Base-by-base conservation (phyloP, 1,284 basidiomycete genomes). In the Laetiporus sulphureus region DNA sequence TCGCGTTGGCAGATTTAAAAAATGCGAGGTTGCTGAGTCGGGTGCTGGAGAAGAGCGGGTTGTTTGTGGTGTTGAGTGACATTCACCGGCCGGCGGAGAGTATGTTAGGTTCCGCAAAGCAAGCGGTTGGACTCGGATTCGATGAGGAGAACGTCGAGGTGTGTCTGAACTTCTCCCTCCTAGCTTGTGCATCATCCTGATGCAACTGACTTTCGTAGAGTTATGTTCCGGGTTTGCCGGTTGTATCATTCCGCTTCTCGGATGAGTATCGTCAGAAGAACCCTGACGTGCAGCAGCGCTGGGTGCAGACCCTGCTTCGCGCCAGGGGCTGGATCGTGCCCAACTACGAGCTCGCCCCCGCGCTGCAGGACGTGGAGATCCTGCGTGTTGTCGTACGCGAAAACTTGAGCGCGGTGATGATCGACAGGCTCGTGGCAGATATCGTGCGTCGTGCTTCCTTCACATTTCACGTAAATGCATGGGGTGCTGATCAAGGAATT, bases 241-340 rank as follows among this genome's bases (percentile, higher is more conserved):
- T 97, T 12, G 91, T 97, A 0, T 70, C 90, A 0, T 98, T 98
- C 82, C 75, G 81, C 38, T 94, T 96, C 71, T 83, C 84, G 1
- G 83, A 96, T 57, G 65, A 71, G 12, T 87, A 91, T 69, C 72
- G 79, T 59, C 41, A 72, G 48, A 61, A 83, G 44, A 63, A 90
- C 57, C 89, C 90, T 0, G 72, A 83, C 22, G 58, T 92, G 34
- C 72, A 93, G 61, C 94, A 97, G 64, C 77, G 76, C 47, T 95
- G 91, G 90, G 79, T 97, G 32, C 94, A 97, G 58, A 83, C 76
- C 0, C 68, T 91, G 2, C 65, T 93, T 20, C 71, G 90, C 36
- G 67, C 74, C 12, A 87, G 81, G 59, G 84, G 86, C 48, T 92
- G 89, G 84, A 91, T 92, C 53, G 86, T 92, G 1, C 91, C 91